phyloP scores from a whole-genome alignment of 495 filamentous ascomycete species.

The Chaetomium cochliodes region DNA sequence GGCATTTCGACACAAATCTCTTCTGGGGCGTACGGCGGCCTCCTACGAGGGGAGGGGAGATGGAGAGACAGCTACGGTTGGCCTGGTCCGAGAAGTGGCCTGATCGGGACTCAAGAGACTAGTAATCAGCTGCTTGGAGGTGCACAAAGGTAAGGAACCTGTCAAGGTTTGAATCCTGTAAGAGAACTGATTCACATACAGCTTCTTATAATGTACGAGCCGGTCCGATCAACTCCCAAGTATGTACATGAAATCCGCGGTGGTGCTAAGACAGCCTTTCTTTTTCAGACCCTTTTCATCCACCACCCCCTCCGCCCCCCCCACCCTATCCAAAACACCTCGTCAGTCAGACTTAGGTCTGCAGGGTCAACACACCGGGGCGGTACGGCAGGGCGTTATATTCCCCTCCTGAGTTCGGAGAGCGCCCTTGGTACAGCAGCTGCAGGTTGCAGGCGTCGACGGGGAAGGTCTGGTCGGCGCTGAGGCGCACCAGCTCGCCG shows the following conservation, averaged over 20 bases:
- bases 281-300: no score
- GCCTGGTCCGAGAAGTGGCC: neutral
- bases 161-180: no score
- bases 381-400: constrained; percentile 51
- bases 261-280: no score
- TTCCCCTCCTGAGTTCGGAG: constrained; percentile 38
- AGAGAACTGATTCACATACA: no score
- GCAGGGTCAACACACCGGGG: constrained; percentile 55
- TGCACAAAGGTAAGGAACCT: no score
- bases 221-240: no score
- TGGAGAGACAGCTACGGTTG: neutral
- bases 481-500: constrained; percentile 57
- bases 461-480: constrained; percentile 56
- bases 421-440: constrained; percentile 57
- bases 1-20: no score
- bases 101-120: neutral
- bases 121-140: neutral
- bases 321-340: neutral
- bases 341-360: neutral
- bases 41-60: neutral
- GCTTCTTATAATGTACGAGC: no score
- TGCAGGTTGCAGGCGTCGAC: constrained; percentile 59
- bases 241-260: no score
- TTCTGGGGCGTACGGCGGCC: constrained; percentile 26
- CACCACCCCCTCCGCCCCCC: no score